phyloP scores from a whole-genome alignment of 306 rosid species.

The Fragaria iinumae region DNA sequence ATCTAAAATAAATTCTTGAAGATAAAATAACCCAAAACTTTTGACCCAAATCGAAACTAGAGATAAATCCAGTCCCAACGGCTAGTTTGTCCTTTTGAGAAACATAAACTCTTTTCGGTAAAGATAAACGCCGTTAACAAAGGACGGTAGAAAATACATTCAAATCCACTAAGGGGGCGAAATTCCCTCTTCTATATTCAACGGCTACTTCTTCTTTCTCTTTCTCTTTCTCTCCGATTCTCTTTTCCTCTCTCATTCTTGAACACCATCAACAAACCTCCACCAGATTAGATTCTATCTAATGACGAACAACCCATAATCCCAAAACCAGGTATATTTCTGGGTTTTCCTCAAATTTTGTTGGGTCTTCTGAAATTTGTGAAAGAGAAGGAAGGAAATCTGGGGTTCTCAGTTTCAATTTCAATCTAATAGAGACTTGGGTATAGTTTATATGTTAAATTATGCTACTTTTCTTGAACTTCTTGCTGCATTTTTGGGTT shows the following conservation, averaged over 20 bases:
- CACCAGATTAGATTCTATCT: neutral
- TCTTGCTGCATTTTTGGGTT: neutral
- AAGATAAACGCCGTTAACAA: slow-evolving; percentile 20
- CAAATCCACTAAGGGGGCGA: slow-evolving; percentile 19
- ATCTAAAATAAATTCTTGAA: no score
- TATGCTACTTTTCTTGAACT: neutral
- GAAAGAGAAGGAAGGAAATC: neutral
- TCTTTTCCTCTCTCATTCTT: slow-evolving; percentile 16
- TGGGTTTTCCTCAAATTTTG: slow-evolving; percentile 17
- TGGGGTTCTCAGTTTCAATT: neutral
- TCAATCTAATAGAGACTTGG: neutral
- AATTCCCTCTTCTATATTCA: neutral
- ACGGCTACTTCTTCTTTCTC: slow-evolving; percentile 38
- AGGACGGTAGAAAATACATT: neutral
- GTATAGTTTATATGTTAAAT: neutral
- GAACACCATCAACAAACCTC: slow-evolving; percentile 20
- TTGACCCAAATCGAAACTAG: neutral
- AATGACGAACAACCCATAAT: slow-evolving; percentile 28
- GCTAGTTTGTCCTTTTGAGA: slow-evolving; percentile 24
- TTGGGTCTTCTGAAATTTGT: slow-evolving; percentile 16
- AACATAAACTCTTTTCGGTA: neutral
- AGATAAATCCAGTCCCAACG: slow-evolving; percentile 32
- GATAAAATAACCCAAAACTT: neutral
- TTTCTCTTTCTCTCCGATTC: slow-evolving; percentile 13
- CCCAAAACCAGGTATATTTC: slow-evolving; percentile 42